A percentile compares a stretch with the other conserved stretches of the same genome.
These are phyloP conservation scores for Conidiobolus incongruus DNA, from an alignment of 371 early-diverging fungal genomes.

Conservation along the genomic window DNA sequence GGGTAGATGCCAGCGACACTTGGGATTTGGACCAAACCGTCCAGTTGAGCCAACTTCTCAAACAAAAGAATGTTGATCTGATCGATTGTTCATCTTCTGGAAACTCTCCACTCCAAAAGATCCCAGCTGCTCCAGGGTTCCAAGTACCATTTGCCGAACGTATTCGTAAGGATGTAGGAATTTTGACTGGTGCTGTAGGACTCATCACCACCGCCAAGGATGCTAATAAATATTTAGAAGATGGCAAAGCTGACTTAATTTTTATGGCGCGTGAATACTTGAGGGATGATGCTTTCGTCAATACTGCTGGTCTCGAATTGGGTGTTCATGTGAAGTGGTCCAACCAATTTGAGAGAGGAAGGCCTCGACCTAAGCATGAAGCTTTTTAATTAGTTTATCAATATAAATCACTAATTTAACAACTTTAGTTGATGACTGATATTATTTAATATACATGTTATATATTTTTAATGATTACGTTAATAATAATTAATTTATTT, in stretches of 20 bases:
- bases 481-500: too few species aligned
- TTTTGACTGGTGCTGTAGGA: slow-evolving; percentile 50
- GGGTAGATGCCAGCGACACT: slow-evolving; percentile 19
- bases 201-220: slow-evolving; percentile 32
- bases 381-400: slow-evolving; percentile 1
- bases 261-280: slow-evolving; percentile 52
- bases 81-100: slow-evolving; percentile 52
- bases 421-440: too few species aligned
- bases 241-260: slow-evolving; percentile 46
- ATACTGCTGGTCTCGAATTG: slow-evolving; percentile 25
- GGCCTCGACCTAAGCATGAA: slow-evolving; percentile 2
- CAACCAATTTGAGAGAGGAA: slow-evolving; percentile 29
- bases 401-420: too few species aligned
- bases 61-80: slow-evolving; percentile 46
- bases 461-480: too few species aligned
- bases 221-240: slow-evolving; percentile 39
- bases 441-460: too few species aligned
- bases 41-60: slow-evolving; percentile 23
- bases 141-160: slow-evolving; percentile 46
- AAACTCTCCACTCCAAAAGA: slow-evolving; percentile 19
- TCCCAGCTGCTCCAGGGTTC: slow-evolving; percentile 25
- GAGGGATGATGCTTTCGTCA: slow-evolving; percentile 30
- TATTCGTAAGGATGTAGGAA: slow-evolving; percentile 23
- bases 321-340: slow-evolving; percentile 35
- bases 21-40: slow-evolving; percentile 48